These are phyloP conservation scores for Vaccinium myrtillus DNA, from an alignment of 148 eudicot species.

Conservation along the genomic window DNA sequence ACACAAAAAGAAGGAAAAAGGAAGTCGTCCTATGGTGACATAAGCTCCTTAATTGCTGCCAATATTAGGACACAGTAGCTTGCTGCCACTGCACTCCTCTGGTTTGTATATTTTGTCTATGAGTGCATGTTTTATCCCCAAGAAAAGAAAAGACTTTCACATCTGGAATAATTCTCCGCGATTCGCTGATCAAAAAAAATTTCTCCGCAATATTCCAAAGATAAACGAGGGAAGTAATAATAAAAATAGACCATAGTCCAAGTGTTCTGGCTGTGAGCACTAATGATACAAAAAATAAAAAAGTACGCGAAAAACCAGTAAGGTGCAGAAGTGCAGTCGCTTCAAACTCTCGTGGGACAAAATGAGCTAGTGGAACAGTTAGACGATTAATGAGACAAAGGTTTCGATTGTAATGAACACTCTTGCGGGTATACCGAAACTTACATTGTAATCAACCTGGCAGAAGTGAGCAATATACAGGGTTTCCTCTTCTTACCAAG, in stretches of 20 bases:
- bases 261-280: neutral
- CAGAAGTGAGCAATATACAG: neutral
- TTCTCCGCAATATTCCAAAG: neutral
- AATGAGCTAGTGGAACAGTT: neutral
- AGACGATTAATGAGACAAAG: neutral
- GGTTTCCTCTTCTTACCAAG: constrained; percentile 1
- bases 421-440: neutral
- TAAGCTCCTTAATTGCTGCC: neutral
- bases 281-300: neutral
- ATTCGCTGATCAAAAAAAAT: too few species aligned
- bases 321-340: neutral
- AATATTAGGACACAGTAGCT: too few species aligned
- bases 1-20: too few species aligned
- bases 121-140: neutral
- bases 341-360: neutral
- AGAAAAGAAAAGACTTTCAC: neutral
- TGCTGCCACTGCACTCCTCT: neutral
- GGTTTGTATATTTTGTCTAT: too few species aligned
- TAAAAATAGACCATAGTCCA: neutral
- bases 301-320: neutral
- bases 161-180: neutral
- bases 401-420: neutral
- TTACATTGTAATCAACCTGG: neutral
- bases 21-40: neutral
- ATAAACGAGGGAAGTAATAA: neutral